These are phyloP conservation scores for Claviceps paspali DNA, from an alignment of 2,329 filamentous ascomycete species.

Conservation along the genomic window DNA sequence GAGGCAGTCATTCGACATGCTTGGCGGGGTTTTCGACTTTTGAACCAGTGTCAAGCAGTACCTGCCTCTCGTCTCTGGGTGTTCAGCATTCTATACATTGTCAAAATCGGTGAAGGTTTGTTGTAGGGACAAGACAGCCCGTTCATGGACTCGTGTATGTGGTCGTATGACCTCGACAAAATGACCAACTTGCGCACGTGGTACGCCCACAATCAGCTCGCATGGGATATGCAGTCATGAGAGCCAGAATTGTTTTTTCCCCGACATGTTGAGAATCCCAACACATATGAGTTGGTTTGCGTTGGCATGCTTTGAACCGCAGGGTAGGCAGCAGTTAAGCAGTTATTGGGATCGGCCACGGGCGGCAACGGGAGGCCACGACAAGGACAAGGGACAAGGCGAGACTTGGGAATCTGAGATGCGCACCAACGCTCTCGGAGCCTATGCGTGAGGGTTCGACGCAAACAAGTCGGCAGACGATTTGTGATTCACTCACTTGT, in stretches of 20 bases:
- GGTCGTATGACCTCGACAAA: conserved; percentile 1
- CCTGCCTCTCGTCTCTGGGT: too few species aligned
- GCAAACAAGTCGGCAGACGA: background rate
- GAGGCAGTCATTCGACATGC: background rate
- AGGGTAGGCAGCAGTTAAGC: background rate
- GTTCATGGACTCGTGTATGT: conserved; percentile 3
- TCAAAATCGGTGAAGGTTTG: conserved; percentile 3
- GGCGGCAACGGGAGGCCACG: too few species aligned
- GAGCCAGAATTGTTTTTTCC: too few species aligned
- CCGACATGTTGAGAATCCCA: too few species aligned
- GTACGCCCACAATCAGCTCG: background rate
- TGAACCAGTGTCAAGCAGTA: too few species aligned
- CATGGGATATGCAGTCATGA: background rate
- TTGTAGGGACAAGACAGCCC: conserved; percentile 1
- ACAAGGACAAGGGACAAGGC: too few species aligned
- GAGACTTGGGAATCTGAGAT: too few species aligned
- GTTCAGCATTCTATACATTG: too few species aligned
- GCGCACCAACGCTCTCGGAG: too few species aligned
- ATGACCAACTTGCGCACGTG: background rate
- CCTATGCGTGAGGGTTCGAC: background rate
- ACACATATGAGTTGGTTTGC: background rate
- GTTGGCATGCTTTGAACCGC: background rate
- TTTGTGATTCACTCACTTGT: background rate
- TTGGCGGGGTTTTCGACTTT: background rate
- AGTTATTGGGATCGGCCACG: too few species aligned